Evolutionary conservation across 2,329 filamentous ascomycete species (phyloP), one percentile per base, ranked within the genome.

Genomic region (Pseudofabraea citricarpa): DNA sequence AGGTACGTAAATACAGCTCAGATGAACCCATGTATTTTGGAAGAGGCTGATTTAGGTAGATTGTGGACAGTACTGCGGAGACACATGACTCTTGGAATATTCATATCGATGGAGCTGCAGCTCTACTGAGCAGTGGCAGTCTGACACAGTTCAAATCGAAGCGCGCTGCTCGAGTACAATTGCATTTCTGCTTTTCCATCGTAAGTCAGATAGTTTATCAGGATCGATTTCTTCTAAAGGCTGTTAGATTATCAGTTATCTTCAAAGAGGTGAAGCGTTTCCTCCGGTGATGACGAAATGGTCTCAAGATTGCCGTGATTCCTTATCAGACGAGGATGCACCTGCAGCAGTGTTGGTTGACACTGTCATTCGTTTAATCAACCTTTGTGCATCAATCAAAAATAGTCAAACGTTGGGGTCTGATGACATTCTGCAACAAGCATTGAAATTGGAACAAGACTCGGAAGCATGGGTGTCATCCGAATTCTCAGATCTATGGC

Each of bases 1-100:
- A 78, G 56, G 55, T 57, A 41, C 50, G 47, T 47, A 5, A 10
- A 10, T 15, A 31, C 13, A 4, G 10, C 36, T 24, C 6, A 4
- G 18, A 19, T 5, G 4, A 10, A 12, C 9, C 33, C 4, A 22
- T 21, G 16, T 5, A 15, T 32, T n/a, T 12, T 19, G 6, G 5
- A 18, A 18, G 9, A 29, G 16, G 40, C 41, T 40, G 16, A 40
- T 29, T 7, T 33, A 2, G 12, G 10, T 32, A 53, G 47, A 36
- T 49, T n/a, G 49, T 48, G n/a, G 53, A 46, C 33, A 42, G 46
- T 16, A 41, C 46, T 10, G 20, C 33, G 29, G 18, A 36, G 37
- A 18, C 19, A 6, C 29, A 22, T 12, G 40, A 38, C 12, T 44
- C 44, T n/a, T 52, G 51, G 45, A 29, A 41, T 4, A 22, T 54